Conservation (phyloP, 768 basidiomycete genomes). For the Gautieria morchelliformis region DNA sequence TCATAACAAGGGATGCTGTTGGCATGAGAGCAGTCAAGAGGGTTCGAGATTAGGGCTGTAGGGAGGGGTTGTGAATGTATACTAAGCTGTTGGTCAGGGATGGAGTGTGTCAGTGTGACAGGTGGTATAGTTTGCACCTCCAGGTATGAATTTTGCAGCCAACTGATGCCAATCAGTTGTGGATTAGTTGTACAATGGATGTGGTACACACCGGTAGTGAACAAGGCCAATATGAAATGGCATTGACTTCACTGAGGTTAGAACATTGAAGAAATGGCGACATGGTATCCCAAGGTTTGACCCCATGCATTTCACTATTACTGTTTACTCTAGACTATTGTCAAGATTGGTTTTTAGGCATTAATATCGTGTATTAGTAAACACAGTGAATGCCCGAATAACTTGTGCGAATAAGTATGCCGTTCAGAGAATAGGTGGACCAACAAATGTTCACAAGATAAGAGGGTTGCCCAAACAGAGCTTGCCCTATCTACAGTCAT, state of each 20-base stretch:
- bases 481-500: too few relatives aligned
- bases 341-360: too few relatives aligned
- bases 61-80: neutral
- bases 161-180: neutral
- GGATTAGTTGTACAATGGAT: neutral
- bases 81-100: neutral
- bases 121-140: neutral
- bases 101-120: conserved; percentile 8
- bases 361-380: too few relatives aligned
- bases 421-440: too few relatives aligned
- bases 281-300: conserved; percentile 25
- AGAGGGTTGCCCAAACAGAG: too few relatives aligned
- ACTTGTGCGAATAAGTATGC: too few relatives aligned
- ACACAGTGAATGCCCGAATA: too few relatives aligned
- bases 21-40: neutral
- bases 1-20: neutral
- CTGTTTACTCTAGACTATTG: too few relatives aligned
- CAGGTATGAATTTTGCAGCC: neutral
- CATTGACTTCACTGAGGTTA: conserved; percentile 12
- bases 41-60: conserved; percentile 1
- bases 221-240: conserved; percentile 22
- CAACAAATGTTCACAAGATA: too few relatives aligned
- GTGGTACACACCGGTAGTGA: conserved; percentile 14
- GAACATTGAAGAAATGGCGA: conserved; percentile 25
- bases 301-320: conserved; percentile 17